These are phyloP conservation scores for Leptosphaerulina australis DNA, from an alignment of 2,329 filamentous ascomycete genomes.

Conservation along the genomic window DNA sequence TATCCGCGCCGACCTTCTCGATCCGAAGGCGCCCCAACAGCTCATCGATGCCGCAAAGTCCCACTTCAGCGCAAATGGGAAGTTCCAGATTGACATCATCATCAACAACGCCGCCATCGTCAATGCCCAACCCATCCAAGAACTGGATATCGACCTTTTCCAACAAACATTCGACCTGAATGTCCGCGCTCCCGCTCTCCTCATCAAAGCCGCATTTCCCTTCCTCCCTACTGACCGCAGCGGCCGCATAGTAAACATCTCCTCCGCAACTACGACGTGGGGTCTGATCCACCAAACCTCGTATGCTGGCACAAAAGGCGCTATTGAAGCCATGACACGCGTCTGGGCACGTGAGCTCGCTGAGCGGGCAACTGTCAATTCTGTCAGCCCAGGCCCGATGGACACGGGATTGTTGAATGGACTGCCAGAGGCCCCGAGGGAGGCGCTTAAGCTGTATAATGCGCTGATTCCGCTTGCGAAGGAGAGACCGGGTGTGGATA, in stretches of 20 bases:
- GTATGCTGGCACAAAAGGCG: constrained; percentile 69
- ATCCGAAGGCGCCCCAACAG: constrained; percentile 60
- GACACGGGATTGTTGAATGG: constrained; percentile 23
- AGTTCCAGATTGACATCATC: constrained; percentile 75
- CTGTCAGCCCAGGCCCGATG: constrained; percentile 67
- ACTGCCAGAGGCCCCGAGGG: constrained; percentile 19
- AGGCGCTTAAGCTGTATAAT: constrained; percentile 22
- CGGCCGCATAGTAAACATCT: constrained; percentile 65
- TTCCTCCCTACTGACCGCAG: constrained; percentile 70
- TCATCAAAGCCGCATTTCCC: constrained; percentile 72
- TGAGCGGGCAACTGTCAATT: constrained; percentile 65
- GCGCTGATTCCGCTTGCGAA: constrained; percentile 22
- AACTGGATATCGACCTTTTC: constrained; percentile 16
- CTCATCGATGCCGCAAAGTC: constrained; percentile 63
- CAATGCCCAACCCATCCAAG: constrained; percentile 24
- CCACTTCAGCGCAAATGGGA: constrained; percentile 56
- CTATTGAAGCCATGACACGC: constrained; percentile 66
- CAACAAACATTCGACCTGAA: constrained; percentile 25
- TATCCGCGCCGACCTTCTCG: constrained; percentile 72
- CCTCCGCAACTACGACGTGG: constrained; percentile 59
- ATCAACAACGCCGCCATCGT: constrained; percentile 68
- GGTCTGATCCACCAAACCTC: constrained; percentile 63
- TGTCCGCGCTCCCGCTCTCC: constrained; percentile 57
- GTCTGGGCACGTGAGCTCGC: constrained; percentile 66
- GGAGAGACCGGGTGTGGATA: constrained; percentile 25